Evolutionary conservation across 2,329 filamentous ascomycete species (phyloP).

Genomic region (Paecilomyces variotii): DNA sequence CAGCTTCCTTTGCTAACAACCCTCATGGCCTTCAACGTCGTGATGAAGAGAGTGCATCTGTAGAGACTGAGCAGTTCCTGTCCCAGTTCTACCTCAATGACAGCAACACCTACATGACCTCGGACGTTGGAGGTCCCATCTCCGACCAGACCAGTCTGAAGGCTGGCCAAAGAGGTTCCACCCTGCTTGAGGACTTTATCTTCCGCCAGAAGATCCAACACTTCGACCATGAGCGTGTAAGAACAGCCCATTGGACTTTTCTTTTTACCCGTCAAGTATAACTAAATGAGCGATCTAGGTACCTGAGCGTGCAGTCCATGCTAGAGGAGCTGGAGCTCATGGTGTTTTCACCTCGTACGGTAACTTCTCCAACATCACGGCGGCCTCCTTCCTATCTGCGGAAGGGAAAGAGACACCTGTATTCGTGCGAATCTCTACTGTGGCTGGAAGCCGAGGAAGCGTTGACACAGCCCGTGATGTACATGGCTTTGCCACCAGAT

Average conservation of each 20-base stretch:
- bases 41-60: conserved; percentile 16
- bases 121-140: conserved; percentile 61
- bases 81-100: conserved; percentile 45
- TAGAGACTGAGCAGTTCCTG: conserved; percentile 32
- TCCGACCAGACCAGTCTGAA: conserved; percentile 58
- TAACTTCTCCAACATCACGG: conserved; percentile 60
- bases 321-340: conserved; percentile 59
- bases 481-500: conserved; percentile 61
- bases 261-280: background rate
- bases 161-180: conserved; percentile 59
- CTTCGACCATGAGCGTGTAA: conserved; percentile 63
- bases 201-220: conserved; percentile 64
- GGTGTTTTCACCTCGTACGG: conserved; percentile 62
- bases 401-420: conserved; percentile 55
- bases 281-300: conserved; percentile 29
- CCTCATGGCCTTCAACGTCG: conserved; percentile 11
- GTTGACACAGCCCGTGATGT: conserved; percentile 65
- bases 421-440: conserved; percentile 68
- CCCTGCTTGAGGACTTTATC: conserved; percentile 64
- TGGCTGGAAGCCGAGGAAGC: conserved; percentile 60
- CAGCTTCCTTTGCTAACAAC: conserved; percentile 6
- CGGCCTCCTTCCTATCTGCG: conserved; percentile 53
- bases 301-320: conserved; percentile 61
- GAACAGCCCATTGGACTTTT: conserved; percentile 8
- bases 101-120: conserved; percentile 50